Conservation (phyloP, 2,329 filamentous ascomycete genomes). For the Trichoderma harzianum region DNA sequence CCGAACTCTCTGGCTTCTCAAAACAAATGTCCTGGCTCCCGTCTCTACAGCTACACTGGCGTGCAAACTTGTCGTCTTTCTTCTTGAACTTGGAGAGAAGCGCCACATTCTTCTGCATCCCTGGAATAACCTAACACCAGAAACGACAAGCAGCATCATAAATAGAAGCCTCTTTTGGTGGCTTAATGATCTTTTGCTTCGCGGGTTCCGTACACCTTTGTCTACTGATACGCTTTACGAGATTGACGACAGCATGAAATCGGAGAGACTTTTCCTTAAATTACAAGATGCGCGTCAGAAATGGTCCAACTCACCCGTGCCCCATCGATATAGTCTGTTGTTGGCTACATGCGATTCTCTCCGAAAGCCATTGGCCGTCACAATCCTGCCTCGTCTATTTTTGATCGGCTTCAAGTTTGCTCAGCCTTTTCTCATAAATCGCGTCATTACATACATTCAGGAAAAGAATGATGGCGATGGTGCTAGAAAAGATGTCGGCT, state of each 20-base stretch:
- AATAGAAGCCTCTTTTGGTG: slow-evolving; percentile 35
- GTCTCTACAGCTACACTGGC: slow-evolving; percentile 27
- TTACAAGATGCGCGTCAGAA: slow-evolving; percentile 6
- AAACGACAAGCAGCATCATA: slow-evolving; percentile 34
- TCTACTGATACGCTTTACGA: slow-evolving; percentile 18
- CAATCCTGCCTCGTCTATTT: slow-evolving; percentile 27
- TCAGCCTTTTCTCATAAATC: slow-evolving; percentile 30
- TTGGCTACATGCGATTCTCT: slow-evolving; percentile 7
- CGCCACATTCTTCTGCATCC: slow-evolving; percentile 22
- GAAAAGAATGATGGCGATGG: background rate
- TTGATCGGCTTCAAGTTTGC: slow-evolving; percentile 29
- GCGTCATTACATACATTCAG: background rate
- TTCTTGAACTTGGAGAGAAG: slow-evolving; percentile 31
- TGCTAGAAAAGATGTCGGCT: slow-evolving; percentile 8
- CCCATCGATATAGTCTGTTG: slow-evolving; percentile 14
- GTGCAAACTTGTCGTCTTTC: slow-evolving; percentile 29
- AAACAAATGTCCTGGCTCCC: slow-evolving; percentile 22
- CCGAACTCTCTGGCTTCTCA: slow-evolving; percentile 32
- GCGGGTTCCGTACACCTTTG: slow-evolving; percentile 22
- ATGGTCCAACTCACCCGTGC: background rate
- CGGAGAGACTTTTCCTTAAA: slow-evolving; percentile 16
- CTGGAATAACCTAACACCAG: slow-evolving; percentile 25
- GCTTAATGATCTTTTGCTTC: slow-evolving; percentile 30
- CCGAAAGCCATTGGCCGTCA: slow-evolving; percentile 18
- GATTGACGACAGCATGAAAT: slow-evolving; percentile 20